phyloP scores from a whole-genome alignment of 2,329 filamentous ascomycete species.

The Elsinoe batatas region DNA sequence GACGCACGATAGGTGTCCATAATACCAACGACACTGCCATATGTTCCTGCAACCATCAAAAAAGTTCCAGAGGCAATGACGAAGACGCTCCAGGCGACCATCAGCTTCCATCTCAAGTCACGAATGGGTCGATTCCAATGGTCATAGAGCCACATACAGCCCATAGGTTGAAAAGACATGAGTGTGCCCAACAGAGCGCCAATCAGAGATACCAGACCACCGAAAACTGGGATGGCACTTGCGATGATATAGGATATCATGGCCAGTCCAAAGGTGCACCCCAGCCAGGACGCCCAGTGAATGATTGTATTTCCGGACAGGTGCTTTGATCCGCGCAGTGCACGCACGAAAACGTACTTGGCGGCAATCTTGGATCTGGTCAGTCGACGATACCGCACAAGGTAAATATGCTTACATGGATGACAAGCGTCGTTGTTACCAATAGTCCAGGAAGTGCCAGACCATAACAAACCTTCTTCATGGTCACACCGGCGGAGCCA shows the following conservation, averaged over 20 bases:
- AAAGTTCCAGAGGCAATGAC: conserved; percentile 33
- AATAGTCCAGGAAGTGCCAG: conserved; percentile 21
- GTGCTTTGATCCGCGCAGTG: conserved; percentile 21
- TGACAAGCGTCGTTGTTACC: conserved; percentile 19
- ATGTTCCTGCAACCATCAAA: conserved; percentile 37
- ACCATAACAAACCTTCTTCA: conserved; percentile 40
- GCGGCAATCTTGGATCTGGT: conserved; percentile 18
- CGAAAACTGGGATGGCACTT: conserved; percentile 22
- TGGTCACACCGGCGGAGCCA: conserved; percentile 33
- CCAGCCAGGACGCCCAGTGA: conserved; percentile 16
- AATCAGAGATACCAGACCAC: conserved; percentile 20
- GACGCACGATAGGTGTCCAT: conserved; percentile 29
- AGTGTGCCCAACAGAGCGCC: conserved; percentile 21
- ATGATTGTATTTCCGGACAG: conserved; percentile 17
- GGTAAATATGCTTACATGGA: conserved; percentile 20
- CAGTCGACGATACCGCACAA: no score
- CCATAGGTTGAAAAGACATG: conserved; percentile 25
- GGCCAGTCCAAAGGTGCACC: conserved; percentile 17
- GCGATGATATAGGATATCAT: conserved; percentile 22
- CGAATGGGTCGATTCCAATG: conserved; percentile 27
- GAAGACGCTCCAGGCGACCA: conserved; percentile 21
- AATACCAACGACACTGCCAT: conserved; percentile 35
- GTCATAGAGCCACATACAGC: conserved; percentile 37
- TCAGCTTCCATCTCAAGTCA: conserved; percentile 16
- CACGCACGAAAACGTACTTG: conserved; percentile 23